Base-by-base conservation (phyloP, 257 asterid species). In the Orobanche coerulescens region DNA sequence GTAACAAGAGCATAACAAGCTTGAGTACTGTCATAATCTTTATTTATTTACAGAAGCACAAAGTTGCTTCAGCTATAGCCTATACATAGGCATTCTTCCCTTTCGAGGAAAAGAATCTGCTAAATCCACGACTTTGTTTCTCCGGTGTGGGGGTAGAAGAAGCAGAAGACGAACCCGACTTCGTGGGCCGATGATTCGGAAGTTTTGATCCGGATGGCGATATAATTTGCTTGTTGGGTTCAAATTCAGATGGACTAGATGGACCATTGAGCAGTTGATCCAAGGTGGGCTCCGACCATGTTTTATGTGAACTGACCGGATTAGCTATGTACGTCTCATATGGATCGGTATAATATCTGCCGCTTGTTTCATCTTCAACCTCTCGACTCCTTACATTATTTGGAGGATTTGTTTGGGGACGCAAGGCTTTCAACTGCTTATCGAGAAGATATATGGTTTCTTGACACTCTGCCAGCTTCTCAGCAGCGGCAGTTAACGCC, bases 401-500 rank as follows among this genome's bases (percentile, higher is more conserved):
- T 0, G 73, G 81, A 46, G 82, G 68, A 52, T 62, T 84, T 90
- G 86, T 44, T 37, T 77, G 94, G 24, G 97, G 95, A 49, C 87
- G 97, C 73, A 93, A 46, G 34, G 86, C 58, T 69, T 84, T 86
- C 86, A 93, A 67, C 75, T 86, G 98, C 72, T 86, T 93, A 9
- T 94, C 95, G 0, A 93, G 92, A 52, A 93, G 94, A 61, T 75
- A 79, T 66, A 93, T 93, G 68, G 94, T 81, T 73, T 93, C 97
- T 76, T 93, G 98, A 61, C 98, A 93, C 73, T 86, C 95, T 0
- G 94, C 95, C 39, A 93, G 66, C 81, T 84, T 93, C 66, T 83
- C 97, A 18, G 95, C 89, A 43, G 98, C 98, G 33, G 94, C 88
- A 8, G 89, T 67, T 44, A 89, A 68, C n/a, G 89, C 97, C 68